Evolutionary conservation across 2,329 filamentous ascomycete species (phyloP), one percentile per base, ranked within the genome.

Genomic region (Clonostachys byssicola): DNA sequence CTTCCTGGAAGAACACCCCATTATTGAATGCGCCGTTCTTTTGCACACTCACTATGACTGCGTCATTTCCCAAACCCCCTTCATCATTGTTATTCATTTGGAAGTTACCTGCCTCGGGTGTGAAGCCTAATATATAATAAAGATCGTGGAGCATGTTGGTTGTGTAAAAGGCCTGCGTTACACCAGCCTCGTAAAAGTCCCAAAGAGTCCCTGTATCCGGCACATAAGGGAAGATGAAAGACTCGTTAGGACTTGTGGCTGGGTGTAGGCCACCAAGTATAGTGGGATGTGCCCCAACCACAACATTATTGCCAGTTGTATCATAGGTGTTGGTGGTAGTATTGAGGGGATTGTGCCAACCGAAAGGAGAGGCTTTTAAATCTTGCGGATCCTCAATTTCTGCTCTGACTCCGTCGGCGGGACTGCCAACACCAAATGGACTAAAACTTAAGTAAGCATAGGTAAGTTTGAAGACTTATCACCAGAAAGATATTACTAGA

Each of bases 141-240:
- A 80, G 59, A 51, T 81, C 77, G 55, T 80, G 77, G 63, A 74
- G 80, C 12, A 61, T 63, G 62, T 80, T 80, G 36, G 69, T 66
- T 1, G 73, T 79, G 64, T 80, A 81, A 64, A 77, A 80, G 12
- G 79, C 68, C 60, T 81, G 77, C 4, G 74, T 70, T 40, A 75
- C 60, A 1, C 76, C 77, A 10, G 75, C 74, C 41, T 78, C 70
- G 40, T 61, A 58, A 56, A 79, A 80, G 7, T 53, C 46, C 30
- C 56, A 57, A 2, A 63, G 64, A 13, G 64, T 57, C 5, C 59
- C 56, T 49, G 59, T 47, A 44, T 52, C 55, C 6, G 57, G 51
- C 40, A 57, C 56, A 57, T 65, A 72, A 3, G 23, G 23, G 23
- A 30, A 30, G 9, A 30, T 10, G 4, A 30, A 30, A 30, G 8